These are phyloP conservation scores for Mortierella sp. DNA, from an alignment of 371 early-diverging fungal species.

Conservation along the genomic window DNA sequence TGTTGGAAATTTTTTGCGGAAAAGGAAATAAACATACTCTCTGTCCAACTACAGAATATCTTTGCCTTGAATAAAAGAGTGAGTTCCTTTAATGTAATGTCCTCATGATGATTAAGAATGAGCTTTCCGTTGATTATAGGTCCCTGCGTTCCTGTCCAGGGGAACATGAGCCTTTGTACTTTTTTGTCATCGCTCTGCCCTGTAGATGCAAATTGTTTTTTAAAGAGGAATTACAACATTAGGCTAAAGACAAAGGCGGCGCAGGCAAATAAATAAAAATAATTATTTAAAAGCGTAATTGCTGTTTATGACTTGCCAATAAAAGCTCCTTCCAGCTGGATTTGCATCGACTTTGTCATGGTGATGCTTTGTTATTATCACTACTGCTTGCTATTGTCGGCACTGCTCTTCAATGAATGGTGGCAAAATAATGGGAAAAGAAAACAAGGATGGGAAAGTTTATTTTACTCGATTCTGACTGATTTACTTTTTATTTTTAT, in stretches of 20 bases:
- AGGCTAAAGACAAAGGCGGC: background rate
- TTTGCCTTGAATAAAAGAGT: slow-evolving; percentile 41
- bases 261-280: background rate
- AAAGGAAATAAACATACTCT: slow-evolving; percentile 27
- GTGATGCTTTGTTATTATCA: background rate
- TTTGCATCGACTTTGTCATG: slow-evolving; percentile 46
- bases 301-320: slow-evolving; percentile 30
- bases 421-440: background rate
- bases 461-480: background rate
- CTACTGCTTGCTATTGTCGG: background rate
- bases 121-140: slow-evolving; percentile 52
- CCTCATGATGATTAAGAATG: slow-evolving; percentile 40
- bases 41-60: slow-evolving; percentile 40
- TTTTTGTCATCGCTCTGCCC: slow-evolving; percentile 38
- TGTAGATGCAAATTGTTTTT: background rate
- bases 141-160: slow-evolving; percentile 52
- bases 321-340: slow-evolving; percentile 46
- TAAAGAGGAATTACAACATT: background rate
- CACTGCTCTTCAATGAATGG: background rate
- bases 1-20: background rate
- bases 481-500: background rate
- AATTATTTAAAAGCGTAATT: background rate
- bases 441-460: background rate
- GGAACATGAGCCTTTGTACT: slow-evolving; percentile 42
- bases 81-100: slow-evolving; percentile 43